These are phyloP conservation scores for Nakazawaea ambrosiae DNA, from an alignment of 805 yeast genomes.

Conservation along the genomic window DNA sequence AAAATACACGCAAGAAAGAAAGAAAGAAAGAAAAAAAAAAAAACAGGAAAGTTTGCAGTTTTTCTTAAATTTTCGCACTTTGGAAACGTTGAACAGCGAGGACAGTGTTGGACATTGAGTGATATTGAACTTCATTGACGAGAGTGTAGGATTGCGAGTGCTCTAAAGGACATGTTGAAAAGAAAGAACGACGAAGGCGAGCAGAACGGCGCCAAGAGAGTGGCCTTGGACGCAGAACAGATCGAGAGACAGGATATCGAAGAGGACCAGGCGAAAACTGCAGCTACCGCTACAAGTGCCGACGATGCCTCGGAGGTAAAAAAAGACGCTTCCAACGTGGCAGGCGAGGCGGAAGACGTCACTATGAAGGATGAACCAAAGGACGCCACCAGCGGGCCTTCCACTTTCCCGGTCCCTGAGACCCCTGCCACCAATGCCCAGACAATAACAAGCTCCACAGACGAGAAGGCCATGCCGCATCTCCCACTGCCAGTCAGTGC, in stretches of 20 bases:
- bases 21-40: too few species aligned
- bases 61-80: too few species aligned
- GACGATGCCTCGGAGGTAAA: slow-evolving; percentile 2
- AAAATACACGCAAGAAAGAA: too few species aligned
- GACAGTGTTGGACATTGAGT: too few species aligned
- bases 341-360: not conserved
- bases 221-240: slow-evolving; percentile 62
- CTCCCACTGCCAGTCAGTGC: too few species aligned
- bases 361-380: not conserved
- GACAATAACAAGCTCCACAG: not conserved
- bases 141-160: too few species aligned
- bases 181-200: slow-evolving; percentile 64
- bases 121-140: too few species aligned
- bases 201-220: slow-evolving; percentile 54
- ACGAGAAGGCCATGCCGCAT: too few species aligned
- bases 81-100: too few species aligned
- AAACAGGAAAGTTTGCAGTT: too few species aligned
- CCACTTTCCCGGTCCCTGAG: not conserved
- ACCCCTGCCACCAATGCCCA: not conserved
- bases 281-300: too few species aligned
- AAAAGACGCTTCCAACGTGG: not conserved
- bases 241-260: slow-evolving; percentile 34
- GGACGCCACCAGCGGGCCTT: not conserved
- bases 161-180: too few species aligned
- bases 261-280: slow-evolving; percentile 35